phyloP scores from a whole-genome alignment of 129 eudicot genomes.

The Centella asiatica region DNA sequence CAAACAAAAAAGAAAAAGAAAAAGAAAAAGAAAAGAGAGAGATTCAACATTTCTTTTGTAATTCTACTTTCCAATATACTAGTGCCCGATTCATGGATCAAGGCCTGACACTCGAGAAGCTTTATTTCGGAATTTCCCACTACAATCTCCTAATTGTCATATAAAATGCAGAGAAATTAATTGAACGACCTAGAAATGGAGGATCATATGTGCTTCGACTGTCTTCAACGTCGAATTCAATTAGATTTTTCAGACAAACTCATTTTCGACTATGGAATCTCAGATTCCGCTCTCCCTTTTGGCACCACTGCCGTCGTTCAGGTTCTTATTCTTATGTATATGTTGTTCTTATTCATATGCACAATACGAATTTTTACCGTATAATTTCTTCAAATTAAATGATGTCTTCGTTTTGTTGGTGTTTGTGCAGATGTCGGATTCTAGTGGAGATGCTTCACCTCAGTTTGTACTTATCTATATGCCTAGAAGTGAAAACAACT shows the following conservation, averaged over 20 bases:
- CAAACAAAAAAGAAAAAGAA: no score
- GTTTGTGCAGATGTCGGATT: conserved; percentile 37
- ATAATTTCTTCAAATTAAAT: conserved; percentile 7
- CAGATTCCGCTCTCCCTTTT: conserved; percentile 70
- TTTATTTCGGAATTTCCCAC: no score
- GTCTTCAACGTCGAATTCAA: conserved; percentile 60
- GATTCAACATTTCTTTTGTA: no score
- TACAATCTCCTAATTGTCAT: no score
- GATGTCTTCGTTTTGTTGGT: conserved; percentile 1
- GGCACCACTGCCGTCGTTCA: conserved; percentile 74
- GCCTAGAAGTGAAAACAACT: conserved; percentile 27
- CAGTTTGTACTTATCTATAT: conserved; percentile 48
- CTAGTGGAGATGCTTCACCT: conserved; percentile 35
- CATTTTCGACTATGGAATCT: conserved; percentile 39
- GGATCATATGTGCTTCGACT: conserved; percentile 74
- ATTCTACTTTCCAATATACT: no score
- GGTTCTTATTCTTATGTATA: conserved; percentile 21
- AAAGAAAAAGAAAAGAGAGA: no score
- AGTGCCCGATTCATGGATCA: no score
- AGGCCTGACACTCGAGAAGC: no score
- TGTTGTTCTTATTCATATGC: neutral
- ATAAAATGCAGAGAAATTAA: no score
- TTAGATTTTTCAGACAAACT: conserved; percentile 55
- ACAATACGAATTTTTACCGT: neutral
- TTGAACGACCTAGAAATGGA: no score